A percentile compares a stretch with the other conserved stretches of the same genome.
These are phyloP conservation scores for Sclerospora graminicola DNA, from an alignment of 352 stramenopile species.

Conservation along the genomic window DNA sequence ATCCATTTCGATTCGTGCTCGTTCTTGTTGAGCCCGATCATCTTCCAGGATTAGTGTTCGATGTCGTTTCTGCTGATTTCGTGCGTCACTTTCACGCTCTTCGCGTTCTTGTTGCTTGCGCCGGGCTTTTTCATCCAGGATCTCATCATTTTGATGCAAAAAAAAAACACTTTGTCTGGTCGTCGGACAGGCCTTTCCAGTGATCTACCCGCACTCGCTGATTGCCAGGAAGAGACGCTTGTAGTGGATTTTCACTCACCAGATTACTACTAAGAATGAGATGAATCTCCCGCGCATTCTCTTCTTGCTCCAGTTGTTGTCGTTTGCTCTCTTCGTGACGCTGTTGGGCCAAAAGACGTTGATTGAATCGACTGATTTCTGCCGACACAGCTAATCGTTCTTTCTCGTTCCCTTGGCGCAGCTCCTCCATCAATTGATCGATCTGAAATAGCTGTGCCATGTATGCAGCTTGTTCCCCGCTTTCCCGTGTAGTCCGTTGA, in stretches of 20 bases:
- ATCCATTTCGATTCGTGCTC: conserved; percentile 40
- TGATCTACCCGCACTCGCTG: conserved; percentile 70
- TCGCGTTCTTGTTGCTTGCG: conserved; percentile 25
- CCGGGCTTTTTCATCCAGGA: conserved; percentile 40
- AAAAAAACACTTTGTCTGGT: conserved; percentile 46
- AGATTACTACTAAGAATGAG: conserved; percentile 47
- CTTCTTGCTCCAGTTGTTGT: conserved; percentile 33
- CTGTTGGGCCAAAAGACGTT: conserved; percentile 33
- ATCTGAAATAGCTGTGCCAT: conserved; percentile 44
- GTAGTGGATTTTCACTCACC: conserved; percentile 57
- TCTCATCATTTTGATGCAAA: conserved; percentile 46
- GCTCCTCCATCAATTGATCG: conserved; percentile 37
- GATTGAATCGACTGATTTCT: conserved; percentile 50
- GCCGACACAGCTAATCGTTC: conserved; percentile 33
- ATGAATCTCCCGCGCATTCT: conserved; percentile 50
- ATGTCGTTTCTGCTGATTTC: conserved; percentile 28
- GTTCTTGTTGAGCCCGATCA: conserved; percentile 34
- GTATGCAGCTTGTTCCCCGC: conserved; percentile 29
- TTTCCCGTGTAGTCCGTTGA: conserved; percentile 27
- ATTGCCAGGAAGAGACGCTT: conserved; percentile 30
- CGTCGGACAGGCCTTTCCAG: conserved; percentile 64
- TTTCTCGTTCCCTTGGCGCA: conserved; percentile 44
- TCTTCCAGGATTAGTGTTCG: conserved; percentile 42
- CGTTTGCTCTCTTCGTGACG: conserved; percentile 25
- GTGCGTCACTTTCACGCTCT: conserved; percentile 26